Evolutionary conservation across 139 green algal species (phyloP).

Genomic region (Dunaliella sp.): DNA sequence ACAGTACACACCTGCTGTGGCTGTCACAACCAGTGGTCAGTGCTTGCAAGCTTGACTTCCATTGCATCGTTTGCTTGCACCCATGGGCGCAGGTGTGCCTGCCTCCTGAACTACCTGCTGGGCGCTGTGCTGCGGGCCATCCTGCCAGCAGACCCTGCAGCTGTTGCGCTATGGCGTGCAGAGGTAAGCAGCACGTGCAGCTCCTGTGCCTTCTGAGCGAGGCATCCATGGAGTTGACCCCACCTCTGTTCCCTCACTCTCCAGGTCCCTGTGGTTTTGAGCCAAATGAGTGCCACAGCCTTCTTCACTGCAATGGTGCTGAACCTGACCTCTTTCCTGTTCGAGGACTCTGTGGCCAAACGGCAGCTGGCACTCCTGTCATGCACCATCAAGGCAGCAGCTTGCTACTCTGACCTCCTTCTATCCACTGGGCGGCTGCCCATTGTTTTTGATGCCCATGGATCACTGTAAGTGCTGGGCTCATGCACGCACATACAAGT

Average conservation of each 20-base stretch:
- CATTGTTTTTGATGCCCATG: neutral
- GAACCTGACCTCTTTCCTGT: conserved; percentile 49
- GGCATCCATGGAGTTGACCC: neutral
- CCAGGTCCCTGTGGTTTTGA: conserved; percentile 20
- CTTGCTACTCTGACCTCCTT: conserved; percentile 51
- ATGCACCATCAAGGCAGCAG: conserved; percentile 46
- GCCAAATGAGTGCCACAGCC: conserved; percentile 38
- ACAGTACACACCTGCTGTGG: too few relatives aligned
- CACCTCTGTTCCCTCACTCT: neutral
- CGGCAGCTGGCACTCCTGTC: conserved; percentile 51
- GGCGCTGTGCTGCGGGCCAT: too few relatives aligned
- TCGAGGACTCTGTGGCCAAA: conserved; percentile 45
- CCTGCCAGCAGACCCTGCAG: neutral
- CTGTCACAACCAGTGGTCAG: too few relatives aligned
- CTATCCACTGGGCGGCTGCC: conserved; percentile 14
- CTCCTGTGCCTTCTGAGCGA: neutral
- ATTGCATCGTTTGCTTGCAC: too few relatives aligned
- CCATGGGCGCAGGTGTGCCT: too few relatives aligned
- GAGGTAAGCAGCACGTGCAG: neutral
- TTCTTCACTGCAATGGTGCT: conserved; percentile 57
- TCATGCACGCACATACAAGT: too few relatives aligned
- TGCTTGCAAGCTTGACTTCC: too few relatives aligned
- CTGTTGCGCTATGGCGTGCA: neutral
- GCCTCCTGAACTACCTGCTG: too few relatives aligned
- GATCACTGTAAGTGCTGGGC: neutral